phyloP scores from a whole-genome alignment of 208 protist genomes.

The Wallacemonas sp. region DNA sequence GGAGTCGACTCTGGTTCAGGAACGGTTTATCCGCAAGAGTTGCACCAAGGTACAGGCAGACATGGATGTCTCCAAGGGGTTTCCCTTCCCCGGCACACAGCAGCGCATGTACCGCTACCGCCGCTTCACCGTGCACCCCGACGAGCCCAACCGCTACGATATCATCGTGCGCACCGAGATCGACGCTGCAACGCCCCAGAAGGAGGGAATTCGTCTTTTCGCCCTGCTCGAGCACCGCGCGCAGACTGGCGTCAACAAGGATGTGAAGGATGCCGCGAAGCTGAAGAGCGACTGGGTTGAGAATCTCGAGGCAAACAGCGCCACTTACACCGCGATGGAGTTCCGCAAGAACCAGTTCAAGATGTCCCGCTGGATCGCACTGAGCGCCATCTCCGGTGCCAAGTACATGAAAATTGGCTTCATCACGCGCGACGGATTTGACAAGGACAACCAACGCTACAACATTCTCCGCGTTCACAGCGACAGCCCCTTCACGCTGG shows the following conservation, averaged over 20 bases:
- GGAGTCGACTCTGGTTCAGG: slow-evolving; percentile 75
- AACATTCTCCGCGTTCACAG: slow-evolving; percentile 64
- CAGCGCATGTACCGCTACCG: slow-evolving; percentile 86
- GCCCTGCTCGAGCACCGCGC: slow-evolving; percentile 76
- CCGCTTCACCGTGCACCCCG: slow-evolving; percentile 70
- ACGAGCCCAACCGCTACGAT: slow-evolving; percentile 71
- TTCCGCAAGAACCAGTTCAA: slow-evolving; percentile 73
- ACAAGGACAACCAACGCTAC: slow-evolving; percentile 42
- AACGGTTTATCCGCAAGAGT: slow-evolving; percentile 60
- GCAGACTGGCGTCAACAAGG: slow-evolving; percentile 24
- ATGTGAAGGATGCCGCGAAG: slow-evolving; percentile 28
- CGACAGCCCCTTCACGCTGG: slow-evolving; percentile 49
- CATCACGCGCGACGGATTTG: slow-evolving; percentile 49
- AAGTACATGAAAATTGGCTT: slow-evolving; percentile 85
- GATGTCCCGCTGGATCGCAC: slow-evolving; percentile 85
- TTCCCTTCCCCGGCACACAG: slow-evolving; percentile 65
- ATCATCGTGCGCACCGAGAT: slow-evolving; percentile 87
- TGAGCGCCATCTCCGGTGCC: slow-evolving; percentile 71
- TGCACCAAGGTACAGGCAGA: slow-evolving; percentile 57
- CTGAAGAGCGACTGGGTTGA: slow-evolving; percentile 49
- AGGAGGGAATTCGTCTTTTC: slow-evolving; percentile 70
- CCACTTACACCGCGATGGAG: slow-evolving; percentile 56
- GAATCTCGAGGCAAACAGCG: slow-evolving; percentile 44
- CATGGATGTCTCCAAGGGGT: slow-evolving; percentile 47
- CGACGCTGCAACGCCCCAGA: slow-evolving; percentile 56